These are phyloP conservation scores for Heliamphora exappendiculata DNA, from an alignment of 148 eudicot genomes.

Conservation along the genomic window DNA sequence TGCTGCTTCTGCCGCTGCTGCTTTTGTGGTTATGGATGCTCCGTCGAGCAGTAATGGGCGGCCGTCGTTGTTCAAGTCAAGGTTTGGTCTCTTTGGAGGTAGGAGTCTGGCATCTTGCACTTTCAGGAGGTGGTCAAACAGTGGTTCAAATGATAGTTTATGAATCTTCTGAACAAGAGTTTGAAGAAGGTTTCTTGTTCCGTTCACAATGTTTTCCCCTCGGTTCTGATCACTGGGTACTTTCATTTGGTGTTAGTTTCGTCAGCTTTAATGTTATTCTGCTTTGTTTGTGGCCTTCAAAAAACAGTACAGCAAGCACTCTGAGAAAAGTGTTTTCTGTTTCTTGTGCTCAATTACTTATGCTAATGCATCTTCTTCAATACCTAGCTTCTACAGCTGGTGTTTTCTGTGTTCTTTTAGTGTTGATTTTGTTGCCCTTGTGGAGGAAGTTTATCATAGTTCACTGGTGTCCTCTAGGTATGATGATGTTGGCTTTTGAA, in stretches of 20 bases:
- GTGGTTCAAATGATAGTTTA: constrained; percentile 24
- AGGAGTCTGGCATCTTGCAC: constrained; percentile 46
- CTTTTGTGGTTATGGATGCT: not conserved
- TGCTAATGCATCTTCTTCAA: not conserved
- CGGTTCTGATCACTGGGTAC: constrained; percentile 4
- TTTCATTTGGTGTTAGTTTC: not conserved
- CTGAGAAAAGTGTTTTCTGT: not conserved
- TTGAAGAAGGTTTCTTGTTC: not conserved
- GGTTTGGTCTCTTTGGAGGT: constrained; percentile 48
- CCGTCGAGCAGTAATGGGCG: constrained; percentile 35
- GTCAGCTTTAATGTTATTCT: not conserved
- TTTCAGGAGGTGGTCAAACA: constrained; percentile 44
- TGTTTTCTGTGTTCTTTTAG: not conserved
- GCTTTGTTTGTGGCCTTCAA: not conserved
- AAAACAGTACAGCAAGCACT: not conserved
- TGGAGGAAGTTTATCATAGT: not conserved
- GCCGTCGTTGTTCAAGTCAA: constrained; percentile 33
- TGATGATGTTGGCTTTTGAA: not conserved
- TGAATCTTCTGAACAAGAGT: constrained; percentile 17
- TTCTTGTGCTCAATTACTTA: not conserved
- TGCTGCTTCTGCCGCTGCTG: not conserved
- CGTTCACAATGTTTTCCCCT: not conserved
- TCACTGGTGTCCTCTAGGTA: not conserved
- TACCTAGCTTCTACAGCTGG: not conserved
- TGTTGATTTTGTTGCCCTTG: not conserved